Percentiles rank a stretch among this genome's conserved stretches.
phyloP scores from a whole-genome alignment of 768 basidiomycete genomes.

The Serendipita indica region DNA sequence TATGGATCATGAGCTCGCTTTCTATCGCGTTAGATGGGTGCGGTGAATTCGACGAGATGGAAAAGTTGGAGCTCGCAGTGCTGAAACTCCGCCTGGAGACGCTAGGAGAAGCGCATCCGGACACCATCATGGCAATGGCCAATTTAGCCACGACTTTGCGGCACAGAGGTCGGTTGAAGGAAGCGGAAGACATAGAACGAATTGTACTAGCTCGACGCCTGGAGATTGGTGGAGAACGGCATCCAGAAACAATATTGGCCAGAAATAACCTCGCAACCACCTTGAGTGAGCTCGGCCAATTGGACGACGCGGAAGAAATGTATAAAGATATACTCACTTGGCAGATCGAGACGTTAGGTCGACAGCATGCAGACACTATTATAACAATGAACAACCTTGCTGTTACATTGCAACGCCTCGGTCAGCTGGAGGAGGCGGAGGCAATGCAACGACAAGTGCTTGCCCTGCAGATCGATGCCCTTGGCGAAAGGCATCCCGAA shows the following conservation, averaged over 20 bases:
- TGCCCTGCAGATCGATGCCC: not conserved
- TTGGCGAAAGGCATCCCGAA: not conserved
- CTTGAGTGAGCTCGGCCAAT: not conserved
- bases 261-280: not conserved
- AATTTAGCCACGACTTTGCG: not conserved
- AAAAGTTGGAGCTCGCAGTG: not conserved
- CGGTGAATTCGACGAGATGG: not conserved
- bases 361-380: not conserved
- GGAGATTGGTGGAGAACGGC: not conserved
- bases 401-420: not conserved
- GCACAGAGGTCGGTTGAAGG: not conserved
- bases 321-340: not conserved
- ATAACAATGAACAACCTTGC: not conserved
- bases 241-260: not conserved
- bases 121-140: not conserved
- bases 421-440: not conserved
- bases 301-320: not conserved
- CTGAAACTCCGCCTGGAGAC: not conserved
- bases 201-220: not conserved
- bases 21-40: not conserved
- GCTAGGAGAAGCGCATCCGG: not conserved
- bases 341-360: not conserved
- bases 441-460: not conserved
- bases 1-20: too few species aligned
- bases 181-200: not conserved